phyloP scores from a whole-genome alignment of 176 grass and related monocot genomes.

The Avena sativa region DNA sequence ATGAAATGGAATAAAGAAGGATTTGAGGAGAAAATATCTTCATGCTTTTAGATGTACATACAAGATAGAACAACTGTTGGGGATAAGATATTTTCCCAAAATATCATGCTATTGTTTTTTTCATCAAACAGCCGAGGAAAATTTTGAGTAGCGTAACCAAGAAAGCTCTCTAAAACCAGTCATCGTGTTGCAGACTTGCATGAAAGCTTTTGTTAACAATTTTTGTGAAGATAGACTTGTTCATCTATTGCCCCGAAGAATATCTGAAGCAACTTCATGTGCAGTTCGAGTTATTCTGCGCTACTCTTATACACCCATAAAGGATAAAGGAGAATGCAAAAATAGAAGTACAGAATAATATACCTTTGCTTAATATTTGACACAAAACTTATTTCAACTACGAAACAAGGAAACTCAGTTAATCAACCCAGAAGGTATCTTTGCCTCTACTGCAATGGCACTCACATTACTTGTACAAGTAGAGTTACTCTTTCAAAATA shows the following conservation, averaged over 20 bases:
- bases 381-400: constrained; percentile 6
- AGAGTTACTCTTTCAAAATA: background rate
- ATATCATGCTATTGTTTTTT: background rate
- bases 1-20: constrained; percentile 51
- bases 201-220: background rate
- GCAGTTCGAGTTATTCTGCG: background rate
- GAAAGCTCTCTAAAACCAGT: constrained; percentile 18
- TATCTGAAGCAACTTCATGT: background rate
- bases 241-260: background rate
- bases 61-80: background rate
- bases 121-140: background rate
- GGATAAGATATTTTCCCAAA: constrained; percentile 36
- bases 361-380: background rate
- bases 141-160: background rate
- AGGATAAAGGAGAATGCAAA: background rate
- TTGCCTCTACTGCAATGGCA: background rate
- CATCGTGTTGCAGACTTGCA: background rate
- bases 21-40: constrained; percentile 21
- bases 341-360: background rate
- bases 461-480: background rate
- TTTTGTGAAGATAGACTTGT: background rate
- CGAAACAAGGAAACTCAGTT: background rate
- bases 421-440: background rate
- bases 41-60: constrained; percentile 23
- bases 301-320: background rate